A percentile compares a stretch with the other conserved stretches of the same genome.
Conservation (phyloP, 2,329 filamentous ascomycete genomes). For the Colletotrichum sp. region DNA sequence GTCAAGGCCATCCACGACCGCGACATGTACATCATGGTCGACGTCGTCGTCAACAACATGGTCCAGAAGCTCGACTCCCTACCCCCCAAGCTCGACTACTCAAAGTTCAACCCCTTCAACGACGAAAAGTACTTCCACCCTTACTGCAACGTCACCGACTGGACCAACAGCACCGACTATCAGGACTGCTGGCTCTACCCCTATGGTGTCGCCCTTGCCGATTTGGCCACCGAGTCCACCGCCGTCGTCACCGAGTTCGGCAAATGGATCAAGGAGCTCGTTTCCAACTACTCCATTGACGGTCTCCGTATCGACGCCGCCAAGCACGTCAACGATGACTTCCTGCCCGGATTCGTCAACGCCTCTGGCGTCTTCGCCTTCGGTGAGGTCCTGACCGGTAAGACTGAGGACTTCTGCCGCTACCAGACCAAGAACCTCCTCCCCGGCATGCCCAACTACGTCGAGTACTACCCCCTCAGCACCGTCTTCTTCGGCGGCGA, state of each 20-base stretch:
- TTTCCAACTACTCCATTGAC: slow-evolving; percentile 67
- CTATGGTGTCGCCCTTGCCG: slow-evolving; percentile 62
- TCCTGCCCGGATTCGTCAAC: slow-evolving; percentile 59
- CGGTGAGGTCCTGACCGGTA: slow-evolving; percentile 65
- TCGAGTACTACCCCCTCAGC: slow-evolving; percentile 44
- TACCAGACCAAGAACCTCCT: slow-evolving; percentile 62
- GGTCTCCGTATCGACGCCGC: slow-evolving; percentile 67
- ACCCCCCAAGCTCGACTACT: slow-evolving; percentile 49
- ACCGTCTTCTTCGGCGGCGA: slow-evolving; percentile 13
- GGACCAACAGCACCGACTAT: slow-evolving; percentile 51
- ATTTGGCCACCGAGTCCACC: slow-evolving; percentile 60
- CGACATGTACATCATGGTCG: slow-evolving; percentile 63
- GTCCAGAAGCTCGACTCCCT: slow-evolving; percentile 38
- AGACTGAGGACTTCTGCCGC: slow-evolving; percentile 53
- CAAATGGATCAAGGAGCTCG: slow-evolving; percentile 62
- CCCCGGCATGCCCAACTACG: slow-evolving; percentile 67
- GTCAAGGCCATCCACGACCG: slow-evolving; percentile 53
- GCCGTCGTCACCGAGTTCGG: slow-evolving; percentile 56
- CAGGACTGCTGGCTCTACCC: slow-evolving; percentile 65
- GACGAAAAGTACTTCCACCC: slow-evolving; percentile 63
- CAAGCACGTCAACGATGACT: slow-evolving; percentile 66
- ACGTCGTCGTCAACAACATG: slow-evolving; percentile 59
- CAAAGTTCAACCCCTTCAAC: slow-evolving; percentile 44
- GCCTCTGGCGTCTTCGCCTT: slow-evolving; percentile 64
- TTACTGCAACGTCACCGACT: slow-evolving; percentile 63